phyloP scores from a whole-genome alignment of 1,139 yeast species.

The Yarrowia galli region DNA sequence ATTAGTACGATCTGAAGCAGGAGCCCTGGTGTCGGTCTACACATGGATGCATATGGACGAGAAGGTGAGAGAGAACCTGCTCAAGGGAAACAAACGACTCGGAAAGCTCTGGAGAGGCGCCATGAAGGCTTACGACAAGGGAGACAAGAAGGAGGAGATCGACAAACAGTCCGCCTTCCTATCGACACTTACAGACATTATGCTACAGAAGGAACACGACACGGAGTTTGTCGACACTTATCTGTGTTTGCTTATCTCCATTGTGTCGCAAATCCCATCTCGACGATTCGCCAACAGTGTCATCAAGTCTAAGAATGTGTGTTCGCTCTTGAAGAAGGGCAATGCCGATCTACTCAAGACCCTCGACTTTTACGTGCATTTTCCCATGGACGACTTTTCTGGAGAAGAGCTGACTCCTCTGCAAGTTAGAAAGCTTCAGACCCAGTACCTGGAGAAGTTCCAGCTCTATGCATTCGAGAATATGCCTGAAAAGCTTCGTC shows the following conservation, averaged over 20 bases:
- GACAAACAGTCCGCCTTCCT: slow-evolving; percentile 14
- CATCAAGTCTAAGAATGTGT: slow-evolving; percentile 48
- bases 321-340: slow-evolving; percentile 41
- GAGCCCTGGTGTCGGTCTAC: slow-evolving; percentile 54
- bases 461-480: slow-evolving; percentile 43
- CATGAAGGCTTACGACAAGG: slow-evolving; percentile 43
- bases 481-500: slow-evolving; percentile 45
- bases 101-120: slow-evolving; percentile 47
- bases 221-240: slow-evolving; percentile 41
- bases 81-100: slow-evolving; percentile 43
- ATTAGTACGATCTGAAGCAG: slow-evolving; percentile 47
- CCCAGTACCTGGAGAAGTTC: slow-evolving; percentile 43
- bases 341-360: slow-evolving; percentile 39
- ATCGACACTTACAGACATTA: background rate
- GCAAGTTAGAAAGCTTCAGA: slow-evolving; percentile 42
- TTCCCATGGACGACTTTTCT: slow-evolving; percentile 56
- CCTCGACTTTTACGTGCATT: slow-evolving; percentile 48
- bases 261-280: slow-evolving; percentile 56
- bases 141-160: slow-evolving; percentile 41
- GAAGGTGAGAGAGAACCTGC: slow-evolving; percentile 42
- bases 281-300: slow-evolving; percentile 53
- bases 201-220: slow-evolving; percentile 25
- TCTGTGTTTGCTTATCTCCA: slow-evolving; percentile 44
- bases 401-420: slow-evolving; percentile 49
- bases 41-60: slow-evolving; percentile 52